phyloP scores from a whole-genome alignment of 2,329 filamentous ascomycete genomes.

The Xylaria arbuscula region DNA sequence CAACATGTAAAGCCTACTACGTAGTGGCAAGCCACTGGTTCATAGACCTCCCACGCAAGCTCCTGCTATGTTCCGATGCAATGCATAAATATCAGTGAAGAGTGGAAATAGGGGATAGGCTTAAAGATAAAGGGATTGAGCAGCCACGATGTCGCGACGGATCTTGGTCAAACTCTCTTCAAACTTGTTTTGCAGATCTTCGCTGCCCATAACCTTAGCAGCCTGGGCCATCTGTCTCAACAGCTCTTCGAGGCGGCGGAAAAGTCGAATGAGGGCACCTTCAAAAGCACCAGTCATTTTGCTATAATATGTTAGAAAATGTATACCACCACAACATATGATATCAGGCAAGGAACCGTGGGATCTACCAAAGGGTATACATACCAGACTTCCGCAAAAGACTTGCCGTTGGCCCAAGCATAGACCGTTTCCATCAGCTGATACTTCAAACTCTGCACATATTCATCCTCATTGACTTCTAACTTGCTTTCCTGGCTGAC shows the following conservation, averaged over 20 bases:
- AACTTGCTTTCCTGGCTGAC: conserved; percentile 95
- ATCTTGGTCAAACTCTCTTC: conserved; percentile 87
- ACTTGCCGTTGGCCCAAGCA: conserved; percentile 88
- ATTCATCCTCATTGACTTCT: conserved; percentile 93
- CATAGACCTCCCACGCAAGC: conserved; percentile 35
- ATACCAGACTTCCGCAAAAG: conserved; percentile 95
- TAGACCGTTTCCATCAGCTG: conserved; percentile 97
- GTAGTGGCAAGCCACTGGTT: conserved; percentile 35
- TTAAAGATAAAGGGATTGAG: conserved; percentile 90
- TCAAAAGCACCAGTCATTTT: conserved; percentile 99
- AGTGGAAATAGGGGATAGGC: not conserved
- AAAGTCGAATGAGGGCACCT: conserved; percentile 93
- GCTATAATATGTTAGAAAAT: conserved; percentile 60
- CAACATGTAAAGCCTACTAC: conserved; percentile 34
- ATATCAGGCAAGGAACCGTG: not conserved
- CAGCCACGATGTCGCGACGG: conserved; percentile 91
- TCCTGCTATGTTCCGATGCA: conserved; percentile 33
- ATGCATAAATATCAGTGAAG: not conserved
- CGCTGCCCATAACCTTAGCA: conserved; percentile 97
- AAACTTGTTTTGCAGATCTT: conserved; percentile 92
- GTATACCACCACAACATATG: conserved; percentile 8
- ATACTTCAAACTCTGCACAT: conserved; percentile 88
- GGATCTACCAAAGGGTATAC: conserved; percentile 52
- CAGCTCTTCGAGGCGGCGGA: conserved; percentile 93
- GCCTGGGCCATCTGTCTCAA: conserved; percentile 95